Evolutionary conservation across 129 eudicot species (phyloP).

Genomic region (Artemisia argyi): DNA sequence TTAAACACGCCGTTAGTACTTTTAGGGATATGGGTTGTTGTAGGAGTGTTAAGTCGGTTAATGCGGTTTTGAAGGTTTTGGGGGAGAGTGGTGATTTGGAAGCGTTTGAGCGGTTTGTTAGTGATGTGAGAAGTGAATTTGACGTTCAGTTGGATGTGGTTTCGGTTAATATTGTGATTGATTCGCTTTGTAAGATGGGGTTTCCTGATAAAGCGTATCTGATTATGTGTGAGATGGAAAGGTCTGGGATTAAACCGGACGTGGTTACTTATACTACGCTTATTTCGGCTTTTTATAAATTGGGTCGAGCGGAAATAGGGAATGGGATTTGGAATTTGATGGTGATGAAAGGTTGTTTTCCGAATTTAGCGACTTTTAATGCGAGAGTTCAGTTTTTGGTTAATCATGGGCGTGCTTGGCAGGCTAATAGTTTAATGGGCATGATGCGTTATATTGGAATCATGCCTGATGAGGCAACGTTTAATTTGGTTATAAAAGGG

Average conservation of each 20-base stretch:
- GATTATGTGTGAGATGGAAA: constrained; percentile 68
- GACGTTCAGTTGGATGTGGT: constrained; percentile 51
- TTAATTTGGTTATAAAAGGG: constrained; percentile 87
- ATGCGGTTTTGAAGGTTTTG: constrained; percentile 76
- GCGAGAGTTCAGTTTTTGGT: constrained; percentile 86
- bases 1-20: constrained; percentile 60
- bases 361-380: constrained; percentile 81
- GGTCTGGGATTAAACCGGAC: constrained; percentile 58
- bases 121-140: constrained; percentile 36
- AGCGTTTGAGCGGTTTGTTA: constrained; percentile 51
- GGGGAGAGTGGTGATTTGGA: constrained; percentile 44
- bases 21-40: constrained; percentile 73
- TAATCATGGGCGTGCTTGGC: constrained; percentile 64
- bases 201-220: constrained; percentile 56
- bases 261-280: constrained; percentile 76
- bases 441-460: constrained; percentile 57
- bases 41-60: constrained; percentile 65
- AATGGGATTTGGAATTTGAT: constrained; percentile 89
- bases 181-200: constrained; percentile 68
- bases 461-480: constrained; percentile 71
- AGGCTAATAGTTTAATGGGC: constrained; percentile 72
- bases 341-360: constrained; percentile 73
- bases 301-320: constrained; percentile 50
- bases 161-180: constrained; percentile 71
- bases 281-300: constrained; percentile 65